These are phyloP conservation scores for Suhomyces terraborum DNA, from an alignment of 1,139 yeast species.

Conservation along the genomic window DNA sequence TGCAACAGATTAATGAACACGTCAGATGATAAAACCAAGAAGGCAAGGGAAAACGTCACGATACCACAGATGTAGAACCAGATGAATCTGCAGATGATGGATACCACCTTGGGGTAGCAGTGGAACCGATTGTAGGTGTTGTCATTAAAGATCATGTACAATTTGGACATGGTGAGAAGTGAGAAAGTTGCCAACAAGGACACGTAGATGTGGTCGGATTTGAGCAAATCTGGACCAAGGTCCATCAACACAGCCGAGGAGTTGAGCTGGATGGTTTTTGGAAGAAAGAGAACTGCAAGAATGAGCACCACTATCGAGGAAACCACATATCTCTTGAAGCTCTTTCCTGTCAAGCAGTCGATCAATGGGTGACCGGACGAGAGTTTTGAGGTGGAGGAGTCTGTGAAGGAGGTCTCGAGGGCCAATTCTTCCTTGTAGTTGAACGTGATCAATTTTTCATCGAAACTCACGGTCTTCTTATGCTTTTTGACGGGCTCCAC, in stretches of 20 bases:
- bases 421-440: constrained; percentile 15
- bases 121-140: constrained; percentile 17
- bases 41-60: constrained; percentile 17
- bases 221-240: constrained; percentile 16
- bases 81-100: constrained; percentile 22
- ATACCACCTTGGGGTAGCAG: constrained; percentile 20
- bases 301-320: constrained; percentile 1
- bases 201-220: constrained; percentile 28
- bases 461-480: constrained; percentile 23
- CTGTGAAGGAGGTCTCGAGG: constrained; percentile 2
- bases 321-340: constrained; percentile 1
- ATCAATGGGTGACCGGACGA: constrained; percentile 1
- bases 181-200: constrained; percentile 22
- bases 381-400: constrained; percentile 5
- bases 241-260: constrained; percentile 21
- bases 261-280: constrained; percentile 21
- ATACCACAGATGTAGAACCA: constrained; percentile 29
- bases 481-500: constrained; percentile 11
- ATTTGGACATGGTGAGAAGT: constrained; percentile 16
- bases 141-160: constrained; percentile 18
- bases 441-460: constrained; percentile 20
- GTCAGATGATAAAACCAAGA: constrained; percentile 26
- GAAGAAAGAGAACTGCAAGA: constrained; percentile 17
- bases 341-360: constrained; percentile 1
- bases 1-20: constrained; percentile 24